Percentiles rank a stretch among this genome's conserved stretches.
phyloP scores from a whole-genome alignment of 192 early-diverging fungal genomes.

The Backusella sp. region DNA sequence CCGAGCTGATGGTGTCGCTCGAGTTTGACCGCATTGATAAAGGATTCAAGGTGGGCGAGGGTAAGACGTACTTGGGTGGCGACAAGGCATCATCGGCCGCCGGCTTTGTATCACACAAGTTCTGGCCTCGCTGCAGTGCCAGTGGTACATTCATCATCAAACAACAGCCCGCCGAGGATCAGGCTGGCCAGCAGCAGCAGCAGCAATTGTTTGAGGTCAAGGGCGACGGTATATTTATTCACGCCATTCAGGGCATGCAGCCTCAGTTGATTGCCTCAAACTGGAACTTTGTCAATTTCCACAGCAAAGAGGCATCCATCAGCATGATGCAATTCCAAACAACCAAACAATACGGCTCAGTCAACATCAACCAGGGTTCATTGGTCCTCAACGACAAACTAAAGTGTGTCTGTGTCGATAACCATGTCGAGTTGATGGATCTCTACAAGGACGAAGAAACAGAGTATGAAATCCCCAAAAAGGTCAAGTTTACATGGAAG shows the following conservation, averaged over 20 bases:
- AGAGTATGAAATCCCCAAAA: slow-evolving; percentile 80
- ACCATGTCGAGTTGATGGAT: slow-evolving; percentile 63
- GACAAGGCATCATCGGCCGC: slow-evolving; percentile 42
- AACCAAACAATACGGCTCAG: slow-evolving; percentile 65
- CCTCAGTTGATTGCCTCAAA: slow-evolving; percentile 80
- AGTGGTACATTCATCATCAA: slow-evolving; percentile 67
- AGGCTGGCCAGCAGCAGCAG: slow-evolving; percentile 45
- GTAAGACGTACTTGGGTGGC: slow-evolving; percentile 72
- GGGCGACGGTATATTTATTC: slow-evolving; percentile 78
- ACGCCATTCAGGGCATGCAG: slow-evolving; percentile 83
- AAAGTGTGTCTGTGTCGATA: slow-evolving; percentile 75
- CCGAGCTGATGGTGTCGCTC: slow-evolving; percentile 66
- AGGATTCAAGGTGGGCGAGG: slow-evolving; percentile 83
- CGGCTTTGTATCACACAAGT: slow-evolving; percentile 74
- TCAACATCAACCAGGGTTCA: slow-evolving; percentile 70
- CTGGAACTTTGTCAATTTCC: slow-evolving; percentile 88
- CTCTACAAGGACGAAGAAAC: slow-evolving; percentile 70
- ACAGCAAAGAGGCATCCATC: slow-evolving; percentile 58
- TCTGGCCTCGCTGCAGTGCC: slow-evolving; percentile 78
- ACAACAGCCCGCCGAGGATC: background rate
- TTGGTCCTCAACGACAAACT: slow-evolving; percentile 67
- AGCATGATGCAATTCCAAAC: slow-evolving; percentile 79
- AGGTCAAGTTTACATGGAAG: slow-evolving; percentile 69
- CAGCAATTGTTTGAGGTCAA: slow-evolving; percentile 62
- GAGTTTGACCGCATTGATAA: slow-evolving; percentile 64